phyloP scores from a whole-genome alignment of 495 filamentous ascomycete species.

The Aspergillus sclerotioniger region DNA sequence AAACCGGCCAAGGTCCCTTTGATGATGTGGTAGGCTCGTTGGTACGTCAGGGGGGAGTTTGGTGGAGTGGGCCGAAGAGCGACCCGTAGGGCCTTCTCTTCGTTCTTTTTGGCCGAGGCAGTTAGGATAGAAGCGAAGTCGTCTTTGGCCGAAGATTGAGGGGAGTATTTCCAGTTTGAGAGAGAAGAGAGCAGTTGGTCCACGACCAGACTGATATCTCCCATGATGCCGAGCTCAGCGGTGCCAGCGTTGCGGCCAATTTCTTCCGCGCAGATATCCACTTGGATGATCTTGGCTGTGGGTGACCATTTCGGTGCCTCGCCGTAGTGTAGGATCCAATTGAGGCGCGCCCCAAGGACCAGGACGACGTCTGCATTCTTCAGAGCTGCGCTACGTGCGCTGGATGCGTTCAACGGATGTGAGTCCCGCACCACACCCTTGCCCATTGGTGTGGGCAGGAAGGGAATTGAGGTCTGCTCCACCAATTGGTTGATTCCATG shows the following conservation, averaged over 20 bases:
- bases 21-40: slow-evolving; percentile 55
- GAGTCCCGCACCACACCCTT: slow-evolving; percentile 61
- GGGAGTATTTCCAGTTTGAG: slow-evolving; percentile 43
- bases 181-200: slow-evolving; percentile 45
- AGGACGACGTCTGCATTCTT: slow-evolving; percentile 59
- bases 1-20: slow-evolving; percentile 43
- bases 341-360: slow-evolving; percentile 58
- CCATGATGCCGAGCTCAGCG: slow-evolving; percentile 48
- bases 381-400: slow-evolving; percentile 57
- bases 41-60: slow-evolving; percentile 51
- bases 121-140: slow-evolving; percentile 32
- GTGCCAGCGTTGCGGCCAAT: slow-evolving; percentile 50
- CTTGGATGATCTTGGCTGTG: slow-evolving; percentile 54
- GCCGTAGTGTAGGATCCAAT: slow-evolving; percentile 66
- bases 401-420: slow-evolving; percentile 53
- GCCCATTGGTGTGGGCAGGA: slow-evolving; percentile 64
- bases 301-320: slow-evolving; percentile 57
- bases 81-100: slow-evolving; percentile 38
- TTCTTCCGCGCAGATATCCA: slow-evolving; percentile 59
- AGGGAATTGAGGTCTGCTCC: slow-evolving; percentile 51
- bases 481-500: slow-evolving; percentile 47
- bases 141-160: slow-evolving; percentile 35
- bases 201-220: slow-evolving; percentile 54
- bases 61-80: slow-evolving; percentile 33
- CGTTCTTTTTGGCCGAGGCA: slow-evolving; percentile 48